These are phyloP conservation scores for Monosporozyma solicola DNA, from an alignment of 805 yeast genomes.

Conservation along the genomic window DNA sequence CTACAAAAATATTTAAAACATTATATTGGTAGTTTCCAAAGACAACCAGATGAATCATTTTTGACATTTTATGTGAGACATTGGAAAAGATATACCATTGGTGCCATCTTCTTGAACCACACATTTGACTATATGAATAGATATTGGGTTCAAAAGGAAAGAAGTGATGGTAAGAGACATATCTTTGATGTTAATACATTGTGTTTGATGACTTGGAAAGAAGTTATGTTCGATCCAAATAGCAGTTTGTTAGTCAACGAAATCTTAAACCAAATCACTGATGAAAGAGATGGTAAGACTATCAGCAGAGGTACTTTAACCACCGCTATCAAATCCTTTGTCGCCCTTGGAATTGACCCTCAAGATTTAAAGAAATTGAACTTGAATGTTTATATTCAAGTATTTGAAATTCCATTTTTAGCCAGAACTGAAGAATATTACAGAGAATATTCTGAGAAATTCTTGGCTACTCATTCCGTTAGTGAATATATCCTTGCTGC, in stretches of 20 bases:
- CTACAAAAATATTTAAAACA: constrained; percentile 55
- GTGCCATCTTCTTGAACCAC: constrained; percentile 85
- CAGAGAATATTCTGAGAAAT: constrained; percentile 54
- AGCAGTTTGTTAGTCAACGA: constrained; percentile 53
- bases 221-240: constrained; percentile 64
- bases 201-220: constrained; percentile 82
- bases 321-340: constrained; percentile 76
- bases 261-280: constrained; percentile 63
- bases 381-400: constrained; percentile 67
- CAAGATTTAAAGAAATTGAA: constrained; percentile 83
- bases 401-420: constrained; percentile 71
- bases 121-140: constrained; percentile 93
- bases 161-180: constrained; percentile 85
- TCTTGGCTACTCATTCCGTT: constrained; percentile 65
- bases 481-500: constrained; percentile 88
- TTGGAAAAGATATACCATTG: constrained; percentile 85
- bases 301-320: constrained; percentile 60
- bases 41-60: constrained; percentile 54
- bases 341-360: constrained; percentile 80
- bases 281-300: constrained; percentile 70
- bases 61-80: constrained; percentile 74
- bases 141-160: constrained; percentile 94
- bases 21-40: constrained; percentile 46
- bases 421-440: constrained; percentile 48
- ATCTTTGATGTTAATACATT: constrained; percentile 87